phyloP scores from a whole-genome alignment of 441 rosid genomes.

The Flueggea neowawraea region DNA sequence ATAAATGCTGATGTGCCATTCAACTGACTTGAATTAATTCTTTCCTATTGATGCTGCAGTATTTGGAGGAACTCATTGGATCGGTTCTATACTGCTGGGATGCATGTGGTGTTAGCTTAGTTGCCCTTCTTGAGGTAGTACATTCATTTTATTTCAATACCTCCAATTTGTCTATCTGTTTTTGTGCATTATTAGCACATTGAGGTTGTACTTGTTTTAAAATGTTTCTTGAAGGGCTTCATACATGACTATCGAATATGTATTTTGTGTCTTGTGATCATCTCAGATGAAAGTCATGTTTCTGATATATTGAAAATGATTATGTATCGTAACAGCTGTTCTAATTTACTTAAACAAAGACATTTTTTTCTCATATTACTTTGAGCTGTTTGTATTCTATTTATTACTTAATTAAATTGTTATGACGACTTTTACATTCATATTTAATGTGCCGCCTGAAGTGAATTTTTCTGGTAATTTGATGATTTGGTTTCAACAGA shows the following conservation, averaged over 20 bases:
- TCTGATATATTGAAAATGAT: not conserved
- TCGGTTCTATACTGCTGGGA: constrained; percentile 90
- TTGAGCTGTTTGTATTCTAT: not conserved
- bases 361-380: not conserved
- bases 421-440: not conserved
- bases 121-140: constrained; percentile 89
- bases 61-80: constrained; percentile 89
- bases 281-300: not conserved
- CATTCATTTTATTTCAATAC: constrained; percentile 11
- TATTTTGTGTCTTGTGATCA: not conserved
- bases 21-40: not conserved
- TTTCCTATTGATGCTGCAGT: constrained; percentile 43
- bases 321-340: not conserved
- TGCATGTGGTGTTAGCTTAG: constrained; percentile 85
- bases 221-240: too few species aligned
- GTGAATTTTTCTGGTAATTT: constrained; percentile 8
- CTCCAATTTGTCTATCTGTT: constrained; percentile 3
- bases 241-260: not conserved
- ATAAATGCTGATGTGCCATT: not conserved
- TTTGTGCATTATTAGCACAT: not conserved
- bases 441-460: not conserved
- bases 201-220: too few species aligned
- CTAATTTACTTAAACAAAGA: not conserved
- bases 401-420: not conserved
- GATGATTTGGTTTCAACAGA: constrained; percentile 39